These are phyloP conservation scores for Microstroma glucosiphilum DNA, from an alignment of 1,284 basidiomycete genomes.

Conservation along the genomic window DNA sequence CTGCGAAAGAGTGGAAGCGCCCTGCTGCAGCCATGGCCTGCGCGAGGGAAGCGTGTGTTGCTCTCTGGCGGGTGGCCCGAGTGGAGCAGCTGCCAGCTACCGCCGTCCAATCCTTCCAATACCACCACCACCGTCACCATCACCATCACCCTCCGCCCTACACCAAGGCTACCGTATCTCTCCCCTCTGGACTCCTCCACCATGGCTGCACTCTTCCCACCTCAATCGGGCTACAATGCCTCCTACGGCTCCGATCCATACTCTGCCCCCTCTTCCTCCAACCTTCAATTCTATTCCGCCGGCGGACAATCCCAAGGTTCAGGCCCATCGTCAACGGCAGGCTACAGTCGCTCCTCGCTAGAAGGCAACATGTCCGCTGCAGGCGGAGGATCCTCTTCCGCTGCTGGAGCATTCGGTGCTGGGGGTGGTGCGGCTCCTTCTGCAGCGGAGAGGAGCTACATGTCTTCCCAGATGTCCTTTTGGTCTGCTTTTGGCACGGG, in stretches of 20 bases:
- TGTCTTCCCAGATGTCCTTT: constrained; percentile 39
- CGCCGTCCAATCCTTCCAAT: no score
- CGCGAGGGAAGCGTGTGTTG: no score
- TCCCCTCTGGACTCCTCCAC: not conserved
- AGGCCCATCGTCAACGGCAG: not conserved
- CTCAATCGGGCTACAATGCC: constrained; percentile 3
- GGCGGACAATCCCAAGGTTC: constrained; percentile 5
- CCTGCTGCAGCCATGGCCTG: no score
- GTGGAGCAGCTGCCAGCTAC: no score
- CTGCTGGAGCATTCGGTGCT: not conserved
- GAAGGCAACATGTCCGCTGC: constrained; percentile 41
- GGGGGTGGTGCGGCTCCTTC: constrained; percentile 22
- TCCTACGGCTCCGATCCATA: constrained; percentile 8
- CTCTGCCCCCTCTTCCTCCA: constrained; percentile 3
- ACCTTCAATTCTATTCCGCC: constrained; percentile 20
- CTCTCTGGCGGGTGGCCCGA: no score
- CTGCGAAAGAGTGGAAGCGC: no score
- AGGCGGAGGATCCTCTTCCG: constrained; percentile 1
- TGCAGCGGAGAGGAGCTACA: constrained; percentile 29
- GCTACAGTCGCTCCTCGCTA: constrained; percentile 21
- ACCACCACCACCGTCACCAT: no score
- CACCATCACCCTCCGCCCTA: no score
- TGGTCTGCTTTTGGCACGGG: constrained; percentile 49
- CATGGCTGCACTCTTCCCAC: constrained; percentile 16
- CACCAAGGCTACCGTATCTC: no score